Conservation (phyloP, 1,284 basidiomycete genomes). For the Blastosporella zonata region DNA sequence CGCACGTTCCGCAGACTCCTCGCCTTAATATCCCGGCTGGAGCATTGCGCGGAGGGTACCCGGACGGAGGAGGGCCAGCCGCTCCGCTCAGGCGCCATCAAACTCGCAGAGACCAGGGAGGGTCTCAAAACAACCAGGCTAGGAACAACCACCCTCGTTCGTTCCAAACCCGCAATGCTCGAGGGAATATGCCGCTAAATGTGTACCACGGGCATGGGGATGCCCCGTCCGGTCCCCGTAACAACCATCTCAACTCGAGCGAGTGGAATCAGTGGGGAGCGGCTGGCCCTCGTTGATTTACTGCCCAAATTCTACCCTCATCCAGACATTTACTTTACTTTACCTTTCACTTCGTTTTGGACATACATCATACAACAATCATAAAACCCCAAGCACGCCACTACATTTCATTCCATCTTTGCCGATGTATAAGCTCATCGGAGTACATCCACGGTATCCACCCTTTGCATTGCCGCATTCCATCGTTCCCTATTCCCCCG, state of each 20-base stretch:
- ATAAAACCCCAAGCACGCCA: constrained; percentile 6
- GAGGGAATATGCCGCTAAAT: constrained; percentile 19
- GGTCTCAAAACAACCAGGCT: constrained; percentile 18
- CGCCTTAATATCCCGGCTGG: constrained; percentile 7
- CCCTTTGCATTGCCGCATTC: not conserved
- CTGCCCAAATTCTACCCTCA: not conserved
- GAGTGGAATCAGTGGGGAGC: constrained; percentile 30
- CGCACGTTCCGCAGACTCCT: constrained; percentile 11
- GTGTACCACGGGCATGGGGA: constrained; percentile 14
- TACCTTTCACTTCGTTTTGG: constrained; percentile 7
- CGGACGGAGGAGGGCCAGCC: constrained; percentile 16
- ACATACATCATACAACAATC: constrained; percentile 11
- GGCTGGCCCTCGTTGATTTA: constrained; percentile 18
- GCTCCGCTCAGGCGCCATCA: constrained; percentile 18
- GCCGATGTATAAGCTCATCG: constrained; percentile 10
- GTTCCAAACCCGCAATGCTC: constrained; percentile 22
- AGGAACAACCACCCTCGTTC: constrained; percentile 23
- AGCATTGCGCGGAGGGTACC: constrained; percentile 21
- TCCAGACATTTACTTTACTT: constrained; percentile 11
- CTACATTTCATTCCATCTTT: constrained; percentile 18
- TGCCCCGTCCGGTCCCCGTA: constrained; percentile 4
- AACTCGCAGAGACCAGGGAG: constrained; percentile 22
- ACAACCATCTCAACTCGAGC: constrained; percentile 18
- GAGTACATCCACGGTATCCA: constrained; percentile 7
- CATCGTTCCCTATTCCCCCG: not conserved